Evolutionary conservation across 78 protist species (phyloP).

Genomic region (Dictyostelium firmibasis): DNA sequence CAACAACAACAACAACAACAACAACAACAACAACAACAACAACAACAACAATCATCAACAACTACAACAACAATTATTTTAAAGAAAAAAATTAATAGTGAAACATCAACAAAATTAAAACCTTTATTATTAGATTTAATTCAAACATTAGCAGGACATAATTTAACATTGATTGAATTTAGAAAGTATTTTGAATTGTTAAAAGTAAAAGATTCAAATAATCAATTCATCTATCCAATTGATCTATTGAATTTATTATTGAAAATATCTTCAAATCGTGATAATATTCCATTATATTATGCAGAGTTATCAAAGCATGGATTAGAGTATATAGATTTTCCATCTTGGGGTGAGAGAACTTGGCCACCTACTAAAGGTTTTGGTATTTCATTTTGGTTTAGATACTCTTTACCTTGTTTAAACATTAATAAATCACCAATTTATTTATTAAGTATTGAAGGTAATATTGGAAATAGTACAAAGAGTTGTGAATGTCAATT

Average conservation of each 20-base stretch:
- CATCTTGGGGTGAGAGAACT: constrained; percentile 40
- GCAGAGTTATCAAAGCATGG: constrained; percentile 76
- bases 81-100: neutral
- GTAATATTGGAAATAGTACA: neutral
- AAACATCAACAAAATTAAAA: constrained; percentile 4
- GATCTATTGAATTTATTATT: constrained; percentile 44
- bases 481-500: constrained; percentile 50
- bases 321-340: constrained; percentile 67
- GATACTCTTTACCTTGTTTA: constrained; percentile 37
- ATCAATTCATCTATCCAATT: constrained; percentile 38
- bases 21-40: neutral
- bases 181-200: constrained; percentile 60
- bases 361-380: constrained; percentile 83
- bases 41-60: neutral
- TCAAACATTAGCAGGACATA: constrained; percentile 45
- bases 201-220: constrained; percentile 13
- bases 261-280: constrained; percentile 22
- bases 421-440: constrained; percentile 58
- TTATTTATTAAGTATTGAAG: constrained; percentile 39
- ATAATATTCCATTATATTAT: constrained; percentile 46
- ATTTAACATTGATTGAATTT: constrained; percentile 43
- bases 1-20: neutral
- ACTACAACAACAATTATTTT: neutral
- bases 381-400: constrained; percentile 77
- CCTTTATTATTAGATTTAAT: constrained; percentile 50